Base-by-base conservation (phyloP, 2,329 filamentous ascomycete genomes). In the Rasamsonia emersonii region DNA sequence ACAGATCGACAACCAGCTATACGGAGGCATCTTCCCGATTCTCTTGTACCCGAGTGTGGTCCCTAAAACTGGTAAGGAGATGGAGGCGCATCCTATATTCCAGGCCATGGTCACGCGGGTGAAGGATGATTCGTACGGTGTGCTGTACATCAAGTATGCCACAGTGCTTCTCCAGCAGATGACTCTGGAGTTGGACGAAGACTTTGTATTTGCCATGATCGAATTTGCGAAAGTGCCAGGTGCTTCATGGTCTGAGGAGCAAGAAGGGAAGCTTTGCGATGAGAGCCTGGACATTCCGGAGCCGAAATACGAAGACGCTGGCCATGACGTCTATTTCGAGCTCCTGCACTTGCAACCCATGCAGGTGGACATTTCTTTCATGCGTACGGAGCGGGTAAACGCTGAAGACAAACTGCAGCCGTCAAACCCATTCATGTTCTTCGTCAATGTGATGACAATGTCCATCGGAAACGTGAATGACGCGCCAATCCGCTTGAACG, bases 391-490 rank as follows among this genome's bases (percentile, higher is more conserved):
- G 58, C 78, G 86, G 8, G 82, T 98, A 62, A 98, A 98, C 43
- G 89, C 85, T 2, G 89, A 96, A 56, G 88, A 96, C 56, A 93
- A 91, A 46, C 82, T 86, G 28, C 86, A 85, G 9, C 86, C 86
- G 1, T 78, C 76, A 24, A 98, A 94, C 52, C 93, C 93, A 1
- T 72, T 98, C 57, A 96, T 96, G 88, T 98, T 96, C 65, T 88
- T 95, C 54, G 79, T 96, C 57, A 96, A 98, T 52, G 85, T 96
- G 45, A 79, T 98, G 68, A 96, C 93, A 1, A 98, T 98, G 91
- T 93, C 91, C 9, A 91, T 98, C 50, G 91, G 91, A 42, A 98
- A 98, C 50, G 86, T 98, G 67, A 98, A 98, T 50, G 93, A 98
- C 59, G 91, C 91, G 5, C 93, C 91, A 0, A 79, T 98, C 32